These are phyloP conservation scores for Calonectria hawksworthii DNA, from an alignment of 2,329 filamentous ascomycete genomes.

Conservation along the genomic window DNA sequence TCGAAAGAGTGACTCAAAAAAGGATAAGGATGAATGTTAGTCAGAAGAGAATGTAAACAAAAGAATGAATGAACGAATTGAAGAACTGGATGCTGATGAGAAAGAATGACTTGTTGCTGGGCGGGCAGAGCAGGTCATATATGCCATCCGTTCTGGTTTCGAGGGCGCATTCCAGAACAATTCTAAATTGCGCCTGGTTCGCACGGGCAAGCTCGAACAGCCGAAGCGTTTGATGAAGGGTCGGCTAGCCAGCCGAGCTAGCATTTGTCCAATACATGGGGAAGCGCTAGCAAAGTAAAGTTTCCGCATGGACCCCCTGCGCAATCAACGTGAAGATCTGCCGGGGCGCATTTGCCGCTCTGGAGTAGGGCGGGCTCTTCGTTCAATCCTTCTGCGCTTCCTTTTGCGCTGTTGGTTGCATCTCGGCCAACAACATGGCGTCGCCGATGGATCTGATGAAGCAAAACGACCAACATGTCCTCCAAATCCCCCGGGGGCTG, in stretches of 20 bases:
- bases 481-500: no score
- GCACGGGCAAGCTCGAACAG: background rate
- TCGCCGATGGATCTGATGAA: background rate
- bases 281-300: background rate
- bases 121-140: background rate
- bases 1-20: constrained; percentile 13
- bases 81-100: background rate
- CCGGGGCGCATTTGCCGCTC: background rate
- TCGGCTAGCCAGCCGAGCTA: background rate
- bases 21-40: background rate
- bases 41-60: background rate
- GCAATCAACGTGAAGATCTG: background rate
- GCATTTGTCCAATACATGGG: background rate
- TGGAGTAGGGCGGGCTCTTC: background rate
- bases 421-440: background rate
- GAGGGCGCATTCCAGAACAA: background rate
- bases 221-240: background rate
- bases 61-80: background rate
- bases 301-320: background rate
- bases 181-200: background rate
- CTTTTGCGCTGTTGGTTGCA: background rate
- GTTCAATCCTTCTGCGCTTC: background rate
- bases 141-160: background rate
- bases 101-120: background rate
- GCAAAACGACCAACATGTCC: background rate